Conservation (phyloP, 108 stramenopile species). For the Stephanodiscus minutulus region DNA sequence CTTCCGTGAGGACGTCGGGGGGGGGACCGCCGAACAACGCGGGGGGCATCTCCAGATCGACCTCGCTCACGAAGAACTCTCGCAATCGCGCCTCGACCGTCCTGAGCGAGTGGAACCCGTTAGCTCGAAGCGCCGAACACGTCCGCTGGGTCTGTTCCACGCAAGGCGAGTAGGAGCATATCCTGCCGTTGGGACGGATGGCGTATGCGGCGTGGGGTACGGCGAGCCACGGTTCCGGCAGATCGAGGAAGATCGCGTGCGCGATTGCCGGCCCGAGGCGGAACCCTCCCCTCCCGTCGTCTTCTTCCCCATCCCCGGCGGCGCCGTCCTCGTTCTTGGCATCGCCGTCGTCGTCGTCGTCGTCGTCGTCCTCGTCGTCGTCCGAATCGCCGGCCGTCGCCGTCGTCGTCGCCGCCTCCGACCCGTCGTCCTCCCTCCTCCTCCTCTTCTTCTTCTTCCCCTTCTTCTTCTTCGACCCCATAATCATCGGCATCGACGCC, state of each 20-base stretch:
- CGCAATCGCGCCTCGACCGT: constrained; percentile 88
- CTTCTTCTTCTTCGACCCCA: not conserved
- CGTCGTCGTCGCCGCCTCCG: constrained; percentile 7
- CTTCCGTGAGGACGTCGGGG: constrained; percentile 38
- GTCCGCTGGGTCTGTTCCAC: constrained; percentile 93
- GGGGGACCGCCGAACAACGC: constrained; percentile 53
- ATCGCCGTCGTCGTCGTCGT: not conserved
- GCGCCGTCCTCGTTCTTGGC: not conserved
- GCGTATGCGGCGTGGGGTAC: constrained; percentile 80
- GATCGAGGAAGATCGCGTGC: constrained; percentile 92
- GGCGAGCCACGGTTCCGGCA: constrained; percentile 95
- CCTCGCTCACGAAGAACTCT: constrained; percentile 82
- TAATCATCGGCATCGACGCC: too few relatives aligned
- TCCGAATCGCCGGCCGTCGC: not conserved
- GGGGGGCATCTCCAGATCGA: constrained; percentile 56
- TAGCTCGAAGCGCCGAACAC: constrained; percentile 54
- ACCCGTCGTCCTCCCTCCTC: not conserved
- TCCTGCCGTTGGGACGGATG: constrained; percentile 68
- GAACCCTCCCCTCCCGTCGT: constrained; percentile 66
- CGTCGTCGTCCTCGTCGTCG: not conserved
- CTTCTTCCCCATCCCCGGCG: constrained; percentile 9
- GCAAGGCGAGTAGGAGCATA: constrained; percentile 93
- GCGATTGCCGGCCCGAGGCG: constrained; percentile 63
- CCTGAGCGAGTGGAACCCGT: constrained; percentile 80
- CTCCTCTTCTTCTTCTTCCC: not conserved